phyloP scores from a whole-genome alignment of 2,329 filamentous ascomycete genomes.

The Cladosporium oxysporum region DNA sequence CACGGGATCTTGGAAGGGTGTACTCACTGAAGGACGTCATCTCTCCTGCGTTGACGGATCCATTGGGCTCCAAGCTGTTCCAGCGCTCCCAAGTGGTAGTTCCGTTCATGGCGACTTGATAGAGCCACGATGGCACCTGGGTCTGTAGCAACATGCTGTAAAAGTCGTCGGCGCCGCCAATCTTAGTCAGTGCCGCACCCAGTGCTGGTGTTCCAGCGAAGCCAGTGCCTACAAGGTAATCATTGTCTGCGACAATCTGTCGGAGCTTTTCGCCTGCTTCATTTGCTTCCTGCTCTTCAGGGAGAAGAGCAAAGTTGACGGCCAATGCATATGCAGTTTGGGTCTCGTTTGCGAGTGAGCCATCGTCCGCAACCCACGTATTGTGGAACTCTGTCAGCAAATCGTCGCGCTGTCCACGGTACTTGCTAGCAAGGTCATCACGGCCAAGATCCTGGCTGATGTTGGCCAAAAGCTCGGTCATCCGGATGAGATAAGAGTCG shows the following conservation, averaged over 20 bases:
- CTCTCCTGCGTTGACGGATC: slow-evolving; percentile 46
- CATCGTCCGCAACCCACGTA: slow-evolving; percentile 34
- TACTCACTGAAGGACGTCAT: slow-evolving; percentile 46
- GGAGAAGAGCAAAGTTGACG: slow-evolving; percentile 33
- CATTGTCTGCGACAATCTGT: slow-evolving; percentile 27
- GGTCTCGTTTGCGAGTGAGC: slow-evolving; percentile 36
- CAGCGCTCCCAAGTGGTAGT: slow-evolving; percentile 57
- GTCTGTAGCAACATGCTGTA: slow-evolving; percentile 54
- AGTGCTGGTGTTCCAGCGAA: slow-evolving; percentile 62
- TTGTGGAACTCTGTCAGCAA: slow-evolving; percentile 35
- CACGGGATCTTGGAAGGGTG: slow-evolving; percentile 37
- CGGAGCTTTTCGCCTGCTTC: slow-evolving; percentile 30
- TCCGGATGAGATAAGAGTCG: slow-evolving; percentile 43
- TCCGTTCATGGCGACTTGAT: slow-evolving; percentile 49
- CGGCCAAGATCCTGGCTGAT: slow-evolving; percentile 34
- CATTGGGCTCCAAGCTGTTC: slow-evolving; percentile 51
- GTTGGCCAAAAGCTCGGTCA: slow-evolving; percentile 35
- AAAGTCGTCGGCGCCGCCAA: slow-evolving; percentile 24
- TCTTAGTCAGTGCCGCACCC: slow-evolving; percentile 20
- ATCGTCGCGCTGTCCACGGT: slow-evolving; percentile 17
- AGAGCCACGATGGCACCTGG: slow-evolving; percentile 51
- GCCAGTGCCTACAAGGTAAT: slow-evolving; percentile 40
- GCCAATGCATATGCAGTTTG: slow-evolving; percentile 36
- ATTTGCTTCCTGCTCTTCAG: slow-evolving; percentile 21
- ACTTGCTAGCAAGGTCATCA: slow-evolving; percentile 28